These are phyloP conservation scores for Scedosporium aurantiacum DNA, from an alignment of 2,329 filamentous ascomycete genomes.

Conservation along the genomic window DNA sequence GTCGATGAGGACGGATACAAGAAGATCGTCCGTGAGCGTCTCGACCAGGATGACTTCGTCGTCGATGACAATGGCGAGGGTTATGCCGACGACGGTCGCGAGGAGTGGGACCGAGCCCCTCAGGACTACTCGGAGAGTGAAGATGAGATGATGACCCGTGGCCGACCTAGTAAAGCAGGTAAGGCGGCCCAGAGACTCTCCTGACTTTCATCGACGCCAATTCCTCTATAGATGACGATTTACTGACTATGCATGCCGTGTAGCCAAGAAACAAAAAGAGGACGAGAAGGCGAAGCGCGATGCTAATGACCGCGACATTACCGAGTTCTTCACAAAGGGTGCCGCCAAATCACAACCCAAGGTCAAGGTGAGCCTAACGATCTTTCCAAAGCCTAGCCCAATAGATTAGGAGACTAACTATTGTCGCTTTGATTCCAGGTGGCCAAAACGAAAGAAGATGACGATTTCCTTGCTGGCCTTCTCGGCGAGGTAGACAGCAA, in stretches of 20 bases:
- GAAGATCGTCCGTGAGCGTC: slow-evolving; percentile 77
- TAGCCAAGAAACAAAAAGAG: slow-evolving; percentile 78
- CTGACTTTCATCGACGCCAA: not conserved
- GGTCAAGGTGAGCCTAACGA: slow-evolving; percentile 52
- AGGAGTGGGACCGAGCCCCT: slow-evolving; percentile 75
- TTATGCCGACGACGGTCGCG: slow-evolving; percentile 90
- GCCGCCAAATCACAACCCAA: slow-evolving; percentile 57
- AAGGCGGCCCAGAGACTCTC: slow-evolving; percentile 15
- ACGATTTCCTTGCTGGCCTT: slow-evolving; percentile 74
- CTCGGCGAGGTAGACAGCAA: slow-evolving; percentile 84
- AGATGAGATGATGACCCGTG: slow-evolving; percentile 39
- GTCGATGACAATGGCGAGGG: slow-evolving; percentile 97
- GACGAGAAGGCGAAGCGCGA: slow-evolving; percentile 78
- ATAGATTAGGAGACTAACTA: slow-evolving; percentile 8
- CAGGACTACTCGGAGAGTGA: slow-evolving; percentile 68
- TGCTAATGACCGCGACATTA: slow-evolving; percentile 83
- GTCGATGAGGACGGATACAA: slow-evolving; percentile 97
- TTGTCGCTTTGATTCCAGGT: slow-evolving; percentile 34
- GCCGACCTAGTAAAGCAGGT: slow-evolving; percentile 41
- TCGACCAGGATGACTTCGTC: slow-evolving; percentile 94
- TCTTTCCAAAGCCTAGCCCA: not conserved
- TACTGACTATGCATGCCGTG: not conserved
- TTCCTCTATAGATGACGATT: not conserved
- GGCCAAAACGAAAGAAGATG: slow-evolving; percentile 73
- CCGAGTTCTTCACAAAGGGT: slow-evolving; percentile 84